Evolutionary conservation across 1,284 basidiomycete species (phyloP).

Genomic region (Dichomitus squalens): DNA sequence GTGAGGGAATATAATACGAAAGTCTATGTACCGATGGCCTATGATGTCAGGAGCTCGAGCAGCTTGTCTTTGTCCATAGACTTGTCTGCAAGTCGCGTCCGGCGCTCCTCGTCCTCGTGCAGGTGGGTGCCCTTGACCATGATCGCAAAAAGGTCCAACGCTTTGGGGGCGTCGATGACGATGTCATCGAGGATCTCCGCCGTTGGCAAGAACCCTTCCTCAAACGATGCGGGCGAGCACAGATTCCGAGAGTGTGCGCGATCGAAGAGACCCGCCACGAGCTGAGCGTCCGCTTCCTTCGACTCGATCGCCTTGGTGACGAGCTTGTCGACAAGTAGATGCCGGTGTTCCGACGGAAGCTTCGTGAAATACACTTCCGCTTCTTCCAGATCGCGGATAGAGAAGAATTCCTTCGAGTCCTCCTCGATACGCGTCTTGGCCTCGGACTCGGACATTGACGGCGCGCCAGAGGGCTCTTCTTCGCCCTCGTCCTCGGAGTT

Average conservation of each 20-base stretch:
- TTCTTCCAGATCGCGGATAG: conserved; percentile 79
- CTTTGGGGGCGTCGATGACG: conserved; percentile 87
- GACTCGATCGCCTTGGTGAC: conserved; percentile 74
- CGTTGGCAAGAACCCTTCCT: conserved; percentile 63
- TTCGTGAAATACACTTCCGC: conserved; percentile 83
- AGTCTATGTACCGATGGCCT: conserved; percentile 30
- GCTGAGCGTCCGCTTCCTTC: conserved; percentile 83
- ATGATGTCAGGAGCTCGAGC: conserved; percentile 54
- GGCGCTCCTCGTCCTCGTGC: conserved; percentile 64
- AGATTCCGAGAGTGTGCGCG: conserved; percentile 57
- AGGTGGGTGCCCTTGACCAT: conserved; percentile 69
- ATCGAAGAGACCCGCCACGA: conserved; percentile 73
- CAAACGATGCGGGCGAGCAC: conserved; percentile 60
- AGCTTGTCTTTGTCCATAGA: conserved; percentile 60
- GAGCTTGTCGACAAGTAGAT: conserved; percentile 74
- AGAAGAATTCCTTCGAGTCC: conserved; percentile 79
- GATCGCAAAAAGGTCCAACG: conserved; percentile 74
- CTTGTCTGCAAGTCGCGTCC: conserved; percentile 57
- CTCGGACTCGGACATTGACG: conserved; percentile 68
- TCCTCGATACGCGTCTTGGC: conserved; percentile 81
- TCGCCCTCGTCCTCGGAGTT: conserved; percentile 57
- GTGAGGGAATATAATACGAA: conserved; percentile 11
- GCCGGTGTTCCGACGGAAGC: conserved; percentile 66
- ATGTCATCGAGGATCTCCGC: conserved; percentile 86
- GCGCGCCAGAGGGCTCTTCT: conserved; percentile 33